Percentiles rank a stretch among this genome's conserved stretches.
phyloP scores from a whole-genome alignment of 2,329 filamentous ascomycete species.

The Pseudocercospora eumusae region DNA sequence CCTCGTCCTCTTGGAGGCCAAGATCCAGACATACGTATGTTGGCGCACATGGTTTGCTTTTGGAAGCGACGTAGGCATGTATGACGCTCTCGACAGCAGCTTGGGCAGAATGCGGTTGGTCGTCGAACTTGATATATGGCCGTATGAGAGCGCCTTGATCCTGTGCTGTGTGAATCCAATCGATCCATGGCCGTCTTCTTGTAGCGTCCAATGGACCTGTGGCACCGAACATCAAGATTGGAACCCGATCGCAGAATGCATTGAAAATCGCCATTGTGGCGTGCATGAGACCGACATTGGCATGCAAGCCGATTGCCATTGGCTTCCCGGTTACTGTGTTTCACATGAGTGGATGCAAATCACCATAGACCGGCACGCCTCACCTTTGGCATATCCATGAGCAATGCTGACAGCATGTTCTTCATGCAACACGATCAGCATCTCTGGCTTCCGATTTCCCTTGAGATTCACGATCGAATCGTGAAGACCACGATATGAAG shows the following conservation, averaged over 20 bases:
- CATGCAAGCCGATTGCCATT: slow-evolving; percentile 27
- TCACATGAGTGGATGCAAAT: neutral
- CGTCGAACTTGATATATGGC: slow-evolving; percentile 27
- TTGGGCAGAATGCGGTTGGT: slow-evolving; percentile 24
- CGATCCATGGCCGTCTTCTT: slow-evolving; percentile 26
- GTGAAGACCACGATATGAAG: slow-evolving; percentile 27
- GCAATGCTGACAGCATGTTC: slow-evolving; percentile 27
- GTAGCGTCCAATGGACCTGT: slow-evolving; percentile 25
- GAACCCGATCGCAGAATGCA: slow-evolving; percentile 25
- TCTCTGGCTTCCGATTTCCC: slow-evolving; percentile 24
- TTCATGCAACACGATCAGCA: slow-evolving; percentile 27
- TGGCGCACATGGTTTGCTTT: slow-evolving; percentile 24
- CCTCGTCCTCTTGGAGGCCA: slow-evolving; percentile 22
- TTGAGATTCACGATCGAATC: slow-evolving; percentile 27
- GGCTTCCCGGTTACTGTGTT: slow-evolving; percentile 17
- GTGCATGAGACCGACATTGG: slow-evolving; percentile 29
- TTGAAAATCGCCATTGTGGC: slow-evolving; percentile 30
- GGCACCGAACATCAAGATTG: slow-evolving; percentile 25
- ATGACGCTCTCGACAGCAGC: slow-evolving; percentile 24
- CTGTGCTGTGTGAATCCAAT: slow-evolving; percentile 27
- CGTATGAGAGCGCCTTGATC: slow-evolving; percentile 27
- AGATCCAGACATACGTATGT: slow-evolving; percentile 27
- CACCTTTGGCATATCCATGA: slow-evolving; percentile 26
- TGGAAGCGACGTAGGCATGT: slow-evolving; percentile 20
- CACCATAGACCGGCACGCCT: neutral